These are phyloP conservation scores for Mytilinidion resinicola DNA, from an alignment of 495 filamentous ascomycete species.

Conservation along the genomic window DNA sequence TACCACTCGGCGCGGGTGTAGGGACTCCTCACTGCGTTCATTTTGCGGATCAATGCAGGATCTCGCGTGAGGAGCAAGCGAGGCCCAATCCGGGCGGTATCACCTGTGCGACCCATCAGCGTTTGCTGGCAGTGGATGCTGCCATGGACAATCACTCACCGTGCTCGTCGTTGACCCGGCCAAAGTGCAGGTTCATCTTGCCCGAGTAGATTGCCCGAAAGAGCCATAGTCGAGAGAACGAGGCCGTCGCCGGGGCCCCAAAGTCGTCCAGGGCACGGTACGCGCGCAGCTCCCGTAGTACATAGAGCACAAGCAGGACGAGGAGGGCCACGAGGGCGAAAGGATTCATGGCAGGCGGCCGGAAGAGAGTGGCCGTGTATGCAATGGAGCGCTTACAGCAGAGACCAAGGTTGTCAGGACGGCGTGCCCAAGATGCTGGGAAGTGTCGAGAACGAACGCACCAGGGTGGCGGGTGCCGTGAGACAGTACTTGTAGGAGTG, in stretches of 20 bases:
- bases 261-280: constrained; percentile 24
- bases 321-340: constrained; percentile 6
- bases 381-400: constrained; percentile 1
- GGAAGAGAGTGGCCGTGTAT: neutral
- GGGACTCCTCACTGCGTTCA: constrained; percentile 35
- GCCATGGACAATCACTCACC: constrained; percentile 14
- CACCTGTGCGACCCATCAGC: constrained; percentile 23
- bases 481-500: constrained; percentile 1
- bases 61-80: constrained; percentile 41
- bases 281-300: constrained; percentile 13
- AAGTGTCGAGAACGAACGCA: neutral
- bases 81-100: constrained; percentile 42
- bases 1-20: constrained; percentile 43
- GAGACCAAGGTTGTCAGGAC: neutral
- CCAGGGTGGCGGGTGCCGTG: neutral
- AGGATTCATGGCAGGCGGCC: constrained; percentile 2
- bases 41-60: constrained; percentile 37
- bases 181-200: constrained; percentile 30
- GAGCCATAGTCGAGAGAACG: constrained; percentile 30
- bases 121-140: neutral
- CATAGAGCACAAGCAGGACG: constrained; percentile 16
- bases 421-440: neutral
- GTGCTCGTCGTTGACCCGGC: constrained; percentile 25
- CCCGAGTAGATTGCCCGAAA: constrained; percentile 21
- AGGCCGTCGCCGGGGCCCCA: constrained; percentile 25